Percentiles rank a stretch among this genome's conserved stretches.
These are phyloP conservation scores for Voacanga thouarsii DNA, from an alignment of 257 asterid species.

Conservation along the genomic window DNA sequence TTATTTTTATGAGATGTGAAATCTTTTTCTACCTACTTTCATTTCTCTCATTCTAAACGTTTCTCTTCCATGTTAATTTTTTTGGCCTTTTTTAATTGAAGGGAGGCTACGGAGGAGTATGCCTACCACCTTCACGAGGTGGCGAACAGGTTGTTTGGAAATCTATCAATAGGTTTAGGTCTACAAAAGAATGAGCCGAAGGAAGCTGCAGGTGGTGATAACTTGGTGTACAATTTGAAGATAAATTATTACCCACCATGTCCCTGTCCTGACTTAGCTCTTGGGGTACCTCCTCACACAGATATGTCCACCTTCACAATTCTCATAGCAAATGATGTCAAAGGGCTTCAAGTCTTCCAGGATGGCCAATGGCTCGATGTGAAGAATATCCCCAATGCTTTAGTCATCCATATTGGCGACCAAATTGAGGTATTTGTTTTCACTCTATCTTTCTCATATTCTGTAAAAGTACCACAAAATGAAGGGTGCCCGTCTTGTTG, in stretches of 20 bases:
- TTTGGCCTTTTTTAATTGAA: neutral
- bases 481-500: neutral
- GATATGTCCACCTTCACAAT: constrained; percentile 53
- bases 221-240: constrained; percentile 39
- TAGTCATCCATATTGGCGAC: constrained; percentile 65
- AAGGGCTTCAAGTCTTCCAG: constrained; percentile 55
- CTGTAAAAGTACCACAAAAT: too few relatives aligned
- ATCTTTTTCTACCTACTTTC: too few relatives aligned
- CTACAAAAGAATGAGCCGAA: constrained; percentile 37
- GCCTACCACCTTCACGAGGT: constrained; percentile 32
- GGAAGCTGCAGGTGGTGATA: constrained; percentile 48
- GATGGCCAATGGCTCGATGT: constrained; percentile 59
- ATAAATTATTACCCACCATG: constrained; percentile 69
- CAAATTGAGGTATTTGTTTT: constrained; percentile 49
- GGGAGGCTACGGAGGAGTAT: constrained; percentile 50
- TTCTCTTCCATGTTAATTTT: neutral
- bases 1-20: too few relatives aligned
- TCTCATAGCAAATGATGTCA: constrained; percentile 58
- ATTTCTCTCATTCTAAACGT: neutral
- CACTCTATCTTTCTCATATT: neutral
- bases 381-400: constrained; percentile 53
- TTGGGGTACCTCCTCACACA: constrained; percentile 71
- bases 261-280: constrained; percentile 71
- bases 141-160: constrained; percentile 30
- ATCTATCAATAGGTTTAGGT: constrained; percentile 53